Evolutionary conservation across 257 asterid genomes (phyloP), one percentile per base, ranked within the genome.

Genomic region (Cynanchum wilfordii): DNA sequence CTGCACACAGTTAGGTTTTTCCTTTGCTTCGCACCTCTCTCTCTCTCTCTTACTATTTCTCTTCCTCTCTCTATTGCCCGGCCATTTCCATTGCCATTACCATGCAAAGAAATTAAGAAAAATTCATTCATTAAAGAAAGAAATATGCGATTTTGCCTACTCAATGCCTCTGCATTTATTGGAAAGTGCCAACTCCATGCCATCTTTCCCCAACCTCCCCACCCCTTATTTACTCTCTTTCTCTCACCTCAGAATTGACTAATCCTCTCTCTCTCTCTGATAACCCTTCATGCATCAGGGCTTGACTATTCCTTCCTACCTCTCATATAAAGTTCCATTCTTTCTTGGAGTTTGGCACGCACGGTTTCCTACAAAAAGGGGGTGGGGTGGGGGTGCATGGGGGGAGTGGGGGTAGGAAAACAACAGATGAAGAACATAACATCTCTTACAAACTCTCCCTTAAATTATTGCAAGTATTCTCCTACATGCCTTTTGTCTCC

Each of bases 151-250:
- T 77, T 86, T 77, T 79, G 80, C 80, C 82, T 64, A 52, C 74
- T 59, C 70, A 60, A 45, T 66, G 66, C 63, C 22, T 72, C 66
- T 73, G 68, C 87, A 89, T 87, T 86, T 80, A 86, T 86, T 82
- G 82, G 86, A 86, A 78, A 84, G 82, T 82, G 89, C 89, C 89
- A 86, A 86, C 85, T 78, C 86, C 81, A 76, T 81, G 76, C 56
- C 56, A 68, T 47, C 47, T 42, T 42, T 7, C 16, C 12, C 12
- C 60, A 55, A 77, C 71, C 76, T 50, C 77, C 82, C 80, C 1
- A 11, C 52, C 57, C 82, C 59, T 22, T 60, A 66, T 66, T 79
- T 59, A 66, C 73, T 75, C 76, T 47, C 56, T 70, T 69, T 81
- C 56, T 70, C 71, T 81, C 80, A 5, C 7, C 44, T 15, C 64